A percentile compares a stretch with the other conserved stretches of the same genome.
Evolutionary conservation across 108 stramenopile species (phyloP).

Genomic region (Epipyxis sp.): DNA sequence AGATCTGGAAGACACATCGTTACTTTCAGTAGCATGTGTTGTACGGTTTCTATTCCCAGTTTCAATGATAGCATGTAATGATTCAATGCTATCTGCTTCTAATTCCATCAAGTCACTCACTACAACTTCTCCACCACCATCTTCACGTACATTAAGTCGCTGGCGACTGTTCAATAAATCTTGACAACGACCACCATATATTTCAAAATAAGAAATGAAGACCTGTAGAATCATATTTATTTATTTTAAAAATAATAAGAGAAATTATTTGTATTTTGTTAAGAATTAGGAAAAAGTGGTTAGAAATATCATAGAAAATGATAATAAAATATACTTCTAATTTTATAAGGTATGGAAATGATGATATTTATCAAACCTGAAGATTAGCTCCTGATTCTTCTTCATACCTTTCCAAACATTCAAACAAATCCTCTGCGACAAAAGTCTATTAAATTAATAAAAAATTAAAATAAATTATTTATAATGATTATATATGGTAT

Average conservation of each 20-base stretch:
- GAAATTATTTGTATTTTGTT: too few species aligned
- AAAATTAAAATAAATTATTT: too few species aligned
- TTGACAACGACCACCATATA: slow-evolving; percentile 92
- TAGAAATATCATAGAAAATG: too few species aligned
- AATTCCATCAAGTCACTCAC: slow-evolving; percentile 78
- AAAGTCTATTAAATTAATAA: too few species aligned
- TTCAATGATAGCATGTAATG: slow-evolving; percentile 74
- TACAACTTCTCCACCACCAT: slow-evolving; percentile 90
- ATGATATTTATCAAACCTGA: too few species aligned
- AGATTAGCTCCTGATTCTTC: too few species aligned
- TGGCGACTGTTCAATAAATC: slow-evolving; percentile 88
- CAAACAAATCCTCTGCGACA: slow-evolving; percentile 81
- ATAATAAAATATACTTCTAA: too few species aligned
- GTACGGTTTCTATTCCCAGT: slow-evolving; percentile 80
- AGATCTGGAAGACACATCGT: slow-evolving; percentile 78
- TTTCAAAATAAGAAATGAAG: slow-evolving; percentile 87
- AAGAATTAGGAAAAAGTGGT: too few species aligned
- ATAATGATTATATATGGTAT: too few species aligned
- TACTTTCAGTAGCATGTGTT: slow-evolving; percentile 83
- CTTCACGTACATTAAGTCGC: slow-evolving; percentile 80
- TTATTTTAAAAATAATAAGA: neutral
- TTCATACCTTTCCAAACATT: slow-evolving; percentile 49
- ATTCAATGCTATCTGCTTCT: slow-evolving; percentile 61
- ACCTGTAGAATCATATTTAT: slow-evolving; percentile 43
- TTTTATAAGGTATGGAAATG: too few species aligned